phyloP scores from a whole-genome alignment of 371 early-diverging fungal genomes.

The Umbelopsis sp. region DNA sequence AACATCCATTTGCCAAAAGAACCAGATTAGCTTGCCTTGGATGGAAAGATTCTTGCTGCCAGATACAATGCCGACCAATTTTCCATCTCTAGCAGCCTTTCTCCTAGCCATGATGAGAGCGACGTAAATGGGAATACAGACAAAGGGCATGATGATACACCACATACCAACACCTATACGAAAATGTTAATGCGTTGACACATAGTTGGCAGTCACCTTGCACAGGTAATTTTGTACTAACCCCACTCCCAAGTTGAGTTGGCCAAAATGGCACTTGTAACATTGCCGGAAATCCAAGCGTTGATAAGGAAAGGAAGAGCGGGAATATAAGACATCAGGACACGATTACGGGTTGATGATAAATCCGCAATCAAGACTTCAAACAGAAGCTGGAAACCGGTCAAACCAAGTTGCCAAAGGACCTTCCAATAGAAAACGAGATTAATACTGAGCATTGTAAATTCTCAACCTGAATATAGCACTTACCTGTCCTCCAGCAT shows the following conservation, averaged over 20 bases:
- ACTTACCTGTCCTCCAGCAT: slow-evolving; percentile 15
- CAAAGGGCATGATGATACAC: slow-evolving; percentile 9
- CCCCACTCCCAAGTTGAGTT: slow-evolving; percentile 17
- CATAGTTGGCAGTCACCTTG: too few relatives aligned
- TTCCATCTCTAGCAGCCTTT: slow-evolving; percentile 5
- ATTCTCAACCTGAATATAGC: too few relatives aligned
- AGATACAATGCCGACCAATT: not conserved
- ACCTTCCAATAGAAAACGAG: not conserved
- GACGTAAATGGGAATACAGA: slow-evolving; percentile 5
- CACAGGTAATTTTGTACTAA: not conserved
- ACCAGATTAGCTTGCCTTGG: not conserved
- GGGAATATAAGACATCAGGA: slow-evolving; percentile 14
- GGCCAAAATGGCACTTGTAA: slow-evolving; percentile 6
- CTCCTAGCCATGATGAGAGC: slow-evolving; percentile 4
- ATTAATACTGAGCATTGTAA: not conserved
- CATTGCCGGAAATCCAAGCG: slow-evolving; percentile 9
- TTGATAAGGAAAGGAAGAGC: slow-evolving; percentile 14
- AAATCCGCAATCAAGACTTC: slow-evolving; percentile 19
- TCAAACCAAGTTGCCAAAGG: slow-evolving; percentile 10
- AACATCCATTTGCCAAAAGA: slow-evolving; percentile 19
- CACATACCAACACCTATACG: slow-evolving; percentile 12
- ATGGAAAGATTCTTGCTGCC: not conserved
- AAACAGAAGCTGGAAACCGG: slow-evolving; percentile 16
- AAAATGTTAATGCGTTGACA: not conserved
- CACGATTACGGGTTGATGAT: not conserved